phyloP scores from a whole-genome alignment of 805 yeast genomes.

The Cyberlindnera maritima region DNA sequence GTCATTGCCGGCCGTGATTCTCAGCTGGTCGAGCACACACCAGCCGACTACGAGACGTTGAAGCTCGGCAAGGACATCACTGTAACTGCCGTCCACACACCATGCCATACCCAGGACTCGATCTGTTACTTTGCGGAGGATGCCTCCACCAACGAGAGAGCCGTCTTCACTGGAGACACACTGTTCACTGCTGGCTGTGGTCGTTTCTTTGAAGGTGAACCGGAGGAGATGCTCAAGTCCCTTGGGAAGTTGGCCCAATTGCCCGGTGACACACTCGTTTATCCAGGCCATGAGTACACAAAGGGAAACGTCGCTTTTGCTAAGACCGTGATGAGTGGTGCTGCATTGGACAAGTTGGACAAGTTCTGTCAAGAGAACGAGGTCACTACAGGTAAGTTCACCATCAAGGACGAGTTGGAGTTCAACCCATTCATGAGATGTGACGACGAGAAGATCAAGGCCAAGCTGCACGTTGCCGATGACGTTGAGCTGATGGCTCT shows the following conservation, averaged over 20 bases:
- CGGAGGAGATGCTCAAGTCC: slow-evolving; percentile 73
- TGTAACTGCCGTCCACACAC: slow-evolving; percentile 86
- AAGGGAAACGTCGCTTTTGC: slow-evolving; percentile 77
- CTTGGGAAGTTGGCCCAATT: slow-evolving; percentile 58
- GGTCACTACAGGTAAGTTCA: slow-evolving; percentile 80
- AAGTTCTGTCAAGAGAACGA: slow-evolving; percentile 54
- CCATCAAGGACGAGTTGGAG: slow-evolving; percentile 75
- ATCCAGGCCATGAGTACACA: slow-evolving; percentile 97
- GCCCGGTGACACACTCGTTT: slow-evolving; percentile 71
- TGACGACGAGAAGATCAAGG: slow-evolving; percentile 57
- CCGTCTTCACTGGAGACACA: slow-evolving; percentile 95
- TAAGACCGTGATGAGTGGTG: slow-evolving; percentile 43
- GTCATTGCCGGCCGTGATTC: slow-evolving; percentile 84
- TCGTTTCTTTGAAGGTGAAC: slow-evolving; percentile 90
- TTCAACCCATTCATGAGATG: slow-evolving; percentile 91
- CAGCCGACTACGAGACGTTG: slow-evolving; percentile 58
- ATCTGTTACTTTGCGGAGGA: slow-evolving; percentile 83
- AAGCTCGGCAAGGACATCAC: slow-evolving; percentile 62
- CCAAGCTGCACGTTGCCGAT: slow-evolving; percentile 52
- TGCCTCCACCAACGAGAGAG: slow-evolving; percentile 52
- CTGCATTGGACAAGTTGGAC: slow-evolving; percentile 53
- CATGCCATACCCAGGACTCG: slow-evolving; percentile 97
- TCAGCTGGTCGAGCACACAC: slow-evolving; percentile 68
- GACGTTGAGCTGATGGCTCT: slow-evolving; percentile 62
- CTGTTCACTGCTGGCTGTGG: slow-evolving; percentile 95